A percentile compares a stretch with the other conserved stretches of the same genome.
Conservation (phyloP, 805 yeast species). For the Suhomyces canberraensis region DNA sequence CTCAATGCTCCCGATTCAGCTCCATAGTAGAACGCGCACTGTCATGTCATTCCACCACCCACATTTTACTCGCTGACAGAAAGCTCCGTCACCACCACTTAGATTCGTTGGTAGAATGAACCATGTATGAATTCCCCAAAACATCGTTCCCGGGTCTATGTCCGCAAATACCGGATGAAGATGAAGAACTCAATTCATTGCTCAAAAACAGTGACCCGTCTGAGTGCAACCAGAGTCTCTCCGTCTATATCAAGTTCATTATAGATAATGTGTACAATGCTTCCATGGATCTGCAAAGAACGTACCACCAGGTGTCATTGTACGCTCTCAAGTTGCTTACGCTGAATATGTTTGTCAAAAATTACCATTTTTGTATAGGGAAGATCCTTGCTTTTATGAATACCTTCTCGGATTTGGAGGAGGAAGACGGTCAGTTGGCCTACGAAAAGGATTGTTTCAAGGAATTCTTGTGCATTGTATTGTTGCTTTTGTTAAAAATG, state of each 20-base stretch:
- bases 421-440: slow-evolving; percentile 3
- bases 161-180: background rate
- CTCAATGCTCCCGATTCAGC: too few relatives aligned
- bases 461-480: slow-evolving; percentile 33
- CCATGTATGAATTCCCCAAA: slow-evolving; percentile 1
- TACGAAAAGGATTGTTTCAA: slow-evolving; percentile 23
- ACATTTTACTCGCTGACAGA: too few relatives aligned
- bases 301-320: slow-evolving; percentile 31
- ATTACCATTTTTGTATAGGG: slow-evolving; percentile 34
- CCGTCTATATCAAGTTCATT: slow-evolving; percentile 29
- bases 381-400: slow-evolving; percentile 33
- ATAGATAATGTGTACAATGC: slow-evolving; percentile 27
- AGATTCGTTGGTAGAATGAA: too few relatives aligned
- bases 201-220: slow-evolving; percentile 36
- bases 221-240: slow-evolving; percentile 39
- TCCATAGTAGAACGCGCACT: too few relatives aligned
- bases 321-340: slow-evolving; percentile 33
- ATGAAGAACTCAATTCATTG: slow-evolving; percentile 14
- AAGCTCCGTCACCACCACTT: too few relatives aligned
- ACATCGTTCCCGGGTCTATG: slow-evolving; percentile 5
- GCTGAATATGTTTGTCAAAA: slow-evolving; percentile 39
- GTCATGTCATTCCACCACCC: too few relatives aligned
- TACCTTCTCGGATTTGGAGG: slow-evolving; percentile 19
- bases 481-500: slow-evolving; percentile 33
- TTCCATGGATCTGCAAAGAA: slow-evolving; percentile 10